Base-by-base conservation (phyloP, 2,329 filamentous ascomycete species). In the Clarireedia homoeocarpa region DNA sequence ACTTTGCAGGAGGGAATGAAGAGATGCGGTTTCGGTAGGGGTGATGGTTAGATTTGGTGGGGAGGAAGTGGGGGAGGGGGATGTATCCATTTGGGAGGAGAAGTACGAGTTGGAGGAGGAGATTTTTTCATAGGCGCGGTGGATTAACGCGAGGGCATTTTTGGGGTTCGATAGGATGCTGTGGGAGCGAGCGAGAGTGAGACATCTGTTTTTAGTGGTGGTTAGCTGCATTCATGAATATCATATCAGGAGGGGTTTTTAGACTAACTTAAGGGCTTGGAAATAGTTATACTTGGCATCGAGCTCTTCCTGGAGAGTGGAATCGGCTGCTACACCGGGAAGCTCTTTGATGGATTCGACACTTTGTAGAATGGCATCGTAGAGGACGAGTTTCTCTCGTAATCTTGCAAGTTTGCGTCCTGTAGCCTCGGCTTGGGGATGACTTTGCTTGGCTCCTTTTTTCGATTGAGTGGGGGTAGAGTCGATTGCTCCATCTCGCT, bases 341-440 rank as follows among this genome's bases (percentile, higher is more conserved):
- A 99, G 78, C 58, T 96, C 90, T 65, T 88, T 89, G 70, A 96
- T 84, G 4, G 91, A 89, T 62, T 96, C 88, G 58, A 99, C 77
- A 71, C 90, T 96, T 72, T 96, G 89, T 24, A 96, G 73, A 7
- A 87, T 95, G 24, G 90, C 89, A 69, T 96, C 91, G 69, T 96
- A 97, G 2, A 99, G 77, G 2, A 92, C 91, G 14, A 89, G 84
- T 65, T 89, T 86, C 70, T 97, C 92, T 67, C 90, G 88, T 51
- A 97, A 76, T 65, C 88, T 85, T 12, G 86, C 85, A 51, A 96
- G 75, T 69, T 89, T 90, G 60, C 85, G 85, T 20, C 88, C 86
- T 15, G 82, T 82, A 0, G 87, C 81, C 62, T 91, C 84, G 51
- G 85, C 81, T 62, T 82, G 80, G 20, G 57, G 50, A 38, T 20